Percentiles rank a stretch among this genome's conserved stretches.
phyloP scores from a whole-genome alignment of 2,329 filamentous ascomycete species.

The Ascochyta rabiei region DNA sequence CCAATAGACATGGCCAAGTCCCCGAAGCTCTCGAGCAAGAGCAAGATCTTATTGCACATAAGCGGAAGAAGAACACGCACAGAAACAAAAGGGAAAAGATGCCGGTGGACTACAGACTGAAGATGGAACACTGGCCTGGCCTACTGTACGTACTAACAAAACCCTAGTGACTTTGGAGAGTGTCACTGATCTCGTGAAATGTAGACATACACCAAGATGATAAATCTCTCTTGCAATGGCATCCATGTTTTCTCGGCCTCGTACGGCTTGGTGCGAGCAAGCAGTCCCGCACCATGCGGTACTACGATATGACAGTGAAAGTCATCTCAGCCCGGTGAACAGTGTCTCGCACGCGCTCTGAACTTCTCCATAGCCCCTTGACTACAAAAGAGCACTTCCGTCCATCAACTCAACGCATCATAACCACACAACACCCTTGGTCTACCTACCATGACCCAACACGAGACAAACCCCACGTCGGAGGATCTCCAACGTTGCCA shows the following conservation, averaged over 20 bases:
- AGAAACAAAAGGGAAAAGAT: not conserved
- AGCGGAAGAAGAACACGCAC: not conserved
- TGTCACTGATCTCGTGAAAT: not conserved
- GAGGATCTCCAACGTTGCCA: not conserved
- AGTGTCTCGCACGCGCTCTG: too few species aligned
- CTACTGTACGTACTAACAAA: not conserved
- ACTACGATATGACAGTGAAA: too few species aligned
- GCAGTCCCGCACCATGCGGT: too few species aligned
- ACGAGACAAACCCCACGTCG: not conserved
- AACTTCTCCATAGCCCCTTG: too few species aligned
- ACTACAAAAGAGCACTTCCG: not conserved
- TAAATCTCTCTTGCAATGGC: not conserved
- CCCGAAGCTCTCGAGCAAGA: not conserved
- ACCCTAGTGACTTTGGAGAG: not conserved
- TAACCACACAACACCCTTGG: not conserved
- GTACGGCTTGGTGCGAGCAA: too few species aligned
- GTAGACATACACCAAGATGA: not conserved
- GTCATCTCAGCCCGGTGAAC: too few species aligned
- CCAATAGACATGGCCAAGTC: not conserved
- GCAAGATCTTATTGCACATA: not conserved
- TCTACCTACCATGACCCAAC: not conserved
- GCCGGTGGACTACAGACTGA: not conserved
- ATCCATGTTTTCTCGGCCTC: too few species aligned
- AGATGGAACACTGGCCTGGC: not conserved
- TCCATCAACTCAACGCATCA: not conserved